These are phyloP conservation scores for Fusarium luffae DNA, from an alignment of 2,329 filamentous ascomycete genomes.

Conservation along the genomic window DNA sequence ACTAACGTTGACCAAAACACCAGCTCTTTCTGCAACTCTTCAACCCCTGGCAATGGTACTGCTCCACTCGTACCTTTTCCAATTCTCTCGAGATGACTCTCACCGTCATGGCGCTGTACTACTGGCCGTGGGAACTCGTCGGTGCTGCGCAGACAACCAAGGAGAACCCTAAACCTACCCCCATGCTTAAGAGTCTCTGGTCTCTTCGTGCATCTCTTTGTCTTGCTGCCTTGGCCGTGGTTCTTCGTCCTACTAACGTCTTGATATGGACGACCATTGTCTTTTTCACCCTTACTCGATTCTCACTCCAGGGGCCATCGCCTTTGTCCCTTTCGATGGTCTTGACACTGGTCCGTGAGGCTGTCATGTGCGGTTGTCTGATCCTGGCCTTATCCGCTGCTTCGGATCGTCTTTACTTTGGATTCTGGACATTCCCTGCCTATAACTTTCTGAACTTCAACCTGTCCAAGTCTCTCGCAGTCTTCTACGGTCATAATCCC, in stretches of 20 bases:
- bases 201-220: conserved; percentile 69
- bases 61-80: conserved; percentile 90
- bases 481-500: conserved; percentile 92
- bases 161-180: conserved; percentile 51
- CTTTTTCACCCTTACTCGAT: conserved; percentile 56
- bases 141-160: conserved; percentile 54
- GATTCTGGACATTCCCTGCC: conserved; percentile 87
- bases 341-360: conserved; percentile 70
- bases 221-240: conserved; percentile 82
- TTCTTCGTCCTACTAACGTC: conserved; percentile 89
- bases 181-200: conserved; percentile 43
- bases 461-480: conserved; percentile 83
- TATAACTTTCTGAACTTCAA: conserved; percentile 92
- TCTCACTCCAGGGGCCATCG: conserved; percentile 51
- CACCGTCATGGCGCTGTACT: conserved; percentile 80
- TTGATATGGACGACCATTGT: conserved; percentile 83
- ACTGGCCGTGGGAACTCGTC: conserved; percentile 87
- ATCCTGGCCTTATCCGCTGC: conserved; percentile 72
- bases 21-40: conserved; percentile 53
- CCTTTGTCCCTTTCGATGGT: conserved; percentile 58
- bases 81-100: conserved; percentile 94
- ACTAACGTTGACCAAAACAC: neutral
- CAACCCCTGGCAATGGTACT: conserved; percentile 92
- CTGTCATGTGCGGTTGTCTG: conserved; percentile 69
- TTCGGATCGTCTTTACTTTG: conserved; percentile 84